Evolutionary conservation across 2,329 filamentous ascomycete genomes (phyloP).

Genomic region (Tolypocladium cylindrosporum): DNA sequence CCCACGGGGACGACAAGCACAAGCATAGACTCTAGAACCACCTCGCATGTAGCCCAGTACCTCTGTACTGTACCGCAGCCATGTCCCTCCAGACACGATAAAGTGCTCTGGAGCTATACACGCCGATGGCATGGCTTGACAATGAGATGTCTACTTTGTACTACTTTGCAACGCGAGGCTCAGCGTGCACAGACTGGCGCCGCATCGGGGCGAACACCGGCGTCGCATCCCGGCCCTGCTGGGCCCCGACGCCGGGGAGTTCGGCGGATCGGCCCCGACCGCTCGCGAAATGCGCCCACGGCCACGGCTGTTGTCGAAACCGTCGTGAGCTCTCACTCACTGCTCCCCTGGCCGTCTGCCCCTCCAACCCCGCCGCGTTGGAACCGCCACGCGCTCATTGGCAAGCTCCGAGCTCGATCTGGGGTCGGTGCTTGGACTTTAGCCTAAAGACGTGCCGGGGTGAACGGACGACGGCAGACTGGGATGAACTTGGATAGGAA

Average conservation of each 20-base stretch:
- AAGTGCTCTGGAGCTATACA: too few species aligned
- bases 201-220: not conserved
- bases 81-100: not conserved
- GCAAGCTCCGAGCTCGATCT: not conserved
- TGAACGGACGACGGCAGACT: not conserved
- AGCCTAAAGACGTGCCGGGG: not conserved
- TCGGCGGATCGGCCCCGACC: too few species aligned
- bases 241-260: too few species aligned
- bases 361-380: not conserved
- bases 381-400: not conserved
- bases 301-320: not conserved
- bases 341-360: not conserved
- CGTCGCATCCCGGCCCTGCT: too few species aligned
- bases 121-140: not conserved
- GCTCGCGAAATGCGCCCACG: too few species aligned
- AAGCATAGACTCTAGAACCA: constrained; percentile 13
- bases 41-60: not conserved
- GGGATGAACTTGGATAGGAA: too few species aligned
- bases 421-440: not conserved
- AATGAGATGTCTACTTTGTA: not conserved
- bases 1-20: constrained; percentile 19
- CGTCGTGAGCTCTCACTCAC: not conserved
- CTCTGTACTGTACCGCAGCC: not conserved
- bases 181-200: not conserved
- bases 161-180: not conserved